Percentiles rank a stretch among this genome's conserved stretches.
Evolutionary conservation across 805 yeast genomes (phyloP).

Genomic region (Candida ovalis): DNA sequence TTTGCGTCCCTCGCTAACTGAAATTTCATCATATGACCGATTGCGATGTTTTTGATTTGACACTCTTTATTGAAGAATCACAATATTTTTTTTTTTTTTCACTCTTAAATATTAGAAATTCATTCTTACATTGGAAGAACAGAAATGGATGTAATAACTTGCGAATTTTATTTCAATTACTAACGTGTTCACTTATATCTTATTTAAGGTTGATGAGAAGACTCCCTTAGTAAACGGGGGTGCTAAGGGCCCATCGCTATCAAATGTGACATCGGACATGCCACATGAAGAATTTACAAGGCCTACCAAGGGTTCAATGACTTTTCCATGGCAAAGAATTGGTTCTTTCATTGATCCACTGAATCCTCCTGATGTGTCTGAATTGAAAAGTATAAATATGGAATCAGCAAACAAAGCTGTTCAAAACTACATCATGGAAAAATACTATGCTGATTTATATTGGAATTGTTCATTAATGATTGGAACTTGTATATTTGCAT

Average conservation of each 20-base stretch:
- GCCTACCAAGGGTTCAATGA: conserved; percentile 13
- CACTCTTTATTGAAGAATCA: not conserved
- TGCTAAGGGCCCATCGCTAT: not conserved
- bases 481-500: conserved; percentile 70
- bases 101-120: too few species aligned
- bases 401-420: conserved; percentile 32
- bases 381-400: conserved; percentile 13
- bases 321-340: conserved; percentile 34
- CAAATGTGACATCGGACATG: not conserved
- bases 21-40: too few species aligned
- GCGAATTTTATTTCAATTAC: not conserved
- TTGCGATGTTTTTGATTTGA: too few species aligned
- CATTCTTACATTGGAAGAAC: too few species aligned
- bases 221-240: conserved; percentile 1
- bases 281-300: not conserved
- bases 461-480: conserved; percentile 61
- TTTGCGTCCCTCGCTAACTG: not conserved
- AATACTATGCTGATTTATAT: conserved; percentile 67
- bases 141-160: not conserved
- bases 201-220: conserved; percentile 1
- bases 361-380: conserved; percentile 18
- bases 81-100: not conserved
- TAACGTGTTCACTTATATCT: not conserved
- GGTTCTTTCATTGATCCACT: conserved; percentile 31
- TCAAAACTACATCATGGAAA: conserved; percentile 62